Evolutionary conservation across 495 filamentous ascomycete genomes (phyloP), one percentile per base, ranked within the genome.

Genomic region (Penicillium pancosmium): DNA sequence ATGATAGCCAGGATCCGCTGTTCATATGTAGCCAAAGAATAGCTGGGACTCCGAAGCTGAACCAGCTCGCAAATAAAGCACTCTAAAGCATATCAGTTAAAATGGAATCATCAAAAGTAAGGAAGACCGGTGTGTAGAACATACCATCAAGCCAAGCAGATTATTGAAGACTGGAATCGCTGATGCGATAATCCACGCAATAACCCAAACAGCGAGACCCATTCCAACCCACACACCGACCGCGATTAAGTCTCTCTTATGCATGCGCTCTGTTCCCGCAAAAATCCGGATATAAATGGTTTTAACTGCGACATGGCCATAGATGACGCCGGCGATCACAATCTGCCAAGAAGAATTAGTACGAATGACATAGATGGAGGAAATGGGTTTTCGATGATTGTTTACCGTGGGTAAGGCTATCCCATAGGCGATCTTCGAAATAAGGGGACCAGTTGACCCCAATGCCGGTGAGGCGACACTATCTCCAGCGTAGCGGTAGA

Each of bases 341-440:
- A 64, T 55, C 41, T 44, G 41, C 4, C n/a, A 1, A 7, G 41
- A 75, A 46, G 10, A 27, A 35, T 66, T 46, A 59, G 16, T 44
- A 19, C n/a, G 2, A 9, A 16, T 44, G 5, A n/a, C 5, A 8
- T 19, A 10, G 1, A 44, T 44, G 1, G 1, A 6, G 3, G 36
- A 12, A 12, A 13, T 44, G 16, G 1, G 4, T n/a, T 6, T 43
- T 21, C 15, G 6, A 16, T 16, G 4, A 5, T 3, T 43, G 2
- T 0, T 15, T 43, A 80, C 84, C 11, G 89, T 91, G 0, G 91
- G 91, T 5, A 91, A 69, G 3, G 90, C 91, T 57, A 95, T 78
- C 18, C 91, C 91, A 65, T 89, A 96, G 3, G 90, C 88, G 34
- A 79, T 59, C 71, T 92, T 92, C 50, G 86, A 80, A 3, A 93